These are phyloP conservation scores for Allantophomopsis lycopodina DNA, from an alignment of 2,329 filamentous ascomycete species.

Conservation along the genomic window DNA sequence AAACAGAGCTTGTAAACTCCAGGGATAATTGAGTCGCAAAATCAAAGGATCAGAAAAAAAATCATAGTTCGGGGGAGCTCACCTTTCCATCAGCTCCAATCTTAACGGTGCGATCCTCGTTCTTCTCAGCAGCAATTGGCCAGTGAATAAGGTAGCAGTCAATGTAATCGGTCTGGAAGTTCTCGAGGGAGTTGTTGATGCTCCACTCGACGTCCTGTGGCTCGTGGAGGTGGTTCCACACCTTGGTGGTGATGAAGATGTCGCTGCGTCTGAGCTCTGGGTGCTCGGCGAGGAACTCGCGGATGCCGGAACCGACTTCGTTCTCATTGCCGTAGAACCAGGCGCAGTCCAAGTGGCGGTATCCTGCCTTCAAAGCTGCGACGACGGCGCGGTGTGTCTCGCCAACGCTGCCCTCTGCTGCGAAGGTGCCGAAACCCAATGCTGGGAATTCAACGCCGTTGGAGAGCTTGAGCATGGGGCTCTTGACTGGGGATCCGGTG, in stretches of 20 bases:
- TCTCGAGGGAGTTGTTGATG: constrained; percentile 58
- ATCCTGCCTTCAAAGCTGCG: constrained; percentile 52
- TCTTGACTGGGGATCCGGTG: constrained; percentile 14
- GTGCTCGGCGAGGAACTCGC: constrained; percentile 46
- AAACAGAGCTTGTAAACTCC: too few relatives aligned
- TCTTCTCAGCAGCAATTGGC: constrained; percentile 67
- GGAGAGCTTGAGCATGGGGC: constrained; percentile 19
- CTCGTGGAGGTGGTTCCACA: constrained; percentile 67
- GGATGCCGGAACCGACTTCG: constrained; percentile 67
- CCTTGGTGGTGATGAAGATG: constrained; percentile 73
- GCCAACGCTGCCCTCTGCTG: constrained; percentile 18
- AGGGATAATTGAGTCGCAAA: too few relatives aligned
- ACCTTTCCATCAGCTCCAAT: constrained; percentile 38
- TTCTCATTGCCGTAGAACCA: constrained; percentile 74
- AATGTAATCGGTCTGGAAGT: constrained; percentile 64
- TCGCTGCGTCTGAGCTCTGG: constrained; percentile 61
- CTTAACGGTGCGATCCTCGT: constrained; percentile 47
- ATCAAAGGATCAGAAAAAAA: constrained; percentile 1
- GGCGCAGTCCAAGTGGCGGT: constrained; percentile 55
- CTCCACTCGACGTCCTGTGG: constrained; percentile 49
- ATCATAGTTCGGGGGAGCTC: constrained; percentile 6
- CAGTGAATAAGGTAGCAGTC: constrained; percentile 77
- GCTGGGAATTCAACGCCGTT: constrained; percentile 22
- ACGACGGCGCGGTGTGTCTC: constrained; percentile 35
- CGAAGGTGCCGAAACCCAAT: constrained; percentile 29